phyloP scores from a whole-genome alignment of 495 filamentous ascomycete genomes.

The Amniculicola lignicola region DNA sequence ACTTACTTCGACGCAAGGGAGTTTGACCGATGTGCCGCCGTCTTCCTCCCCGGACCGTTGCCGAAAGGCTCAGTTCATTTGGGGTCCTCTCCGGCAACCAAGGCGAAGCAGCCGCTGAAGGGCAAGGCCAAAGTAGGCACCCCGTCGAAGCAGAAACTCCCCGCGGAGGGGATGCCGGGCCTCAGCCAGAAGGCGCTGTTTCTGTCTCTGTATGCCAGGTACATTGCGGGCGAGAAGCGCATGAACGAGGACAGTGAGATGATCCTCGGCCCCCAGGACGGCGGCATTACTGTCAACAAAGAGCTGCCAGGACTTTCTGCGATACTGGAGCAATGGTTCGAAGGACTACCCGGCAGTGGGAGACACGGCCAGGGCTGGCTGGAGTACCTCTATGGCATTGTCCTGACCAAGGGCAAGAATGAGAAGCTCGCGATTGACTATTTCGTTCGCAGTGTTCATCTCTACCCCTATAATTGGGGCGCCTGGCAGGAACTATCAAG shows the following conservation, averaged over 20 bases:
- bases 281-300: slow-evolving; percentile 76
- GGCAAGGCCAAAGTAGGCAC: slow-evolving; percentile 51
- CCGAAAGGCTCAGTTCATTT: slow-evolving; percentile 56
- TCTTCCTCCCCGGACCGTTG: slow-evolving; percentile 76
- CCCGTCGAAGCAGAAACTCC: slow-evolving; percentile 34
- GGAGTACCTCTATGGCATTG: slow-evolving; percentile 92
- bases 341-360: slow-evolving; percentile 56
- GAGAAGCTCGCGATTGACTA: slow-evolving; percentile 77
- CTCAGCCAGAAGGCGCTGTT: slow-evolving; percentile 92
- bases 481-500: slow-evolving; percentile 86
- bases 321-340: slow-evolving; percentile 75
- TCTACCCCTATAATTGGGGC: slow-evolving; percentile 92
- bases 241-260: slow-evolving; percentile 97
- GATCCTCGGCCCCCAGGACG: slow-evolving; percentile 90
- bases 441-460: slow-evolving; percentile 77
- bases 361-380: slow-evolving; percentile 73
- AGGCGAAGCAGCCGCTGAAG: slow-evolving; percentile 47
- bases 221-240: slow-evolving; percentile 89
- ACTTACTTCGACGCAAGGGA: slow-evolving; percentile 95
- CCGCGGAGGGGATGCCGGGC: slow-evolving; percentile 48
- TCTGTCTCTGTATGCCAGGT: slow-evolving; percentile 86
- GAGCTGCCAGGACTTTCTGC: slow-evolving; percentile 71
- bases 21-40: slow-evolving; percentile 87
- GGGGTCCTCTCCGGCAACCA: slow-evolving; percentile 43
- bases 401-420: slow-evolving; percentile 86